phyloP scores from a whole-genome alignment of 2,329 filamentous ascomycete species.

The Cladosporium sp. region DNA sequence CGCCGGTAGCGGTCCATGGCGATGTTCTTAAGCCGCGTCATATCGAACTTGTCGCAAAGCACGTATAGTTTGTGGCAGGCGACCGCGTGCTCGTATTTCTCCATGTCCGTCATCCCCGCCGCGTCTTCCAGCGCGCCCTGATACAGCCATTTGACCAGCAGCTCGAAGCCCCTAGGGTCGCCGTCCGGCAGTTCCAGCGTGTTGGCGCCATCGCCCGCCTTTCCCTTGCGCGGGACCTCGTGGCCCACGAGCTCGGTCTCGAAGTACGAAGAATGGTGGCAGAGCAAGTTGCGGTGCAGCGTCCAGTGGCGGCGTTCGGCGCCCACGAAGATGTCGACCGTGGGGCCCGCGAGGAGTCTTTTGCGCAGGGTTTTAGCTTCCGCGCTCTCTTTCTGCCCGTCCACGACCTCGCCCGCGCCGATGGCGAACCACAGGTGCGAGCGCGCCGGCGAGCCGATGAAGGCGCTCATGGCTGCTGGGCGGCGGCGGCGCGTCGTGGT shows the following conservation, averaged over 20 bases:
- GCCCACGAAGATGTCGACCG: slow-evolving; percentile 48
- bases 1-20: slow-evolving; percentile 51
- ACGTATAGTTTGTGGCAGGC: slow-evolving; percentile 49
- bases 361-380: slow-evolving; percentile 40
- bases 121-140: slow-evolving; percentile 48
- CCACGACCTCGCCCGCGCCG: slow-evolving; percentile 13
- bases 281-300: slow-evolving; percentile 48
- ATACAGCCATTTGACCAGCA: slow-evolving; percentile 52
- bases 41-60: slow-evolving; percentile 46
- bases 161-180: slow-evolving; percentile 47
- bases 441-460: slow-evolving; percentile 16
- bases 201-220: slow-evolving; percentile 29
- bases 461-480: slow-evolving; percentile 5
- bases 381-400: slow-evolving; percentile 13
- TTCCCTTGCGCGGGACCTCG: slow-evolving; percentile 32
- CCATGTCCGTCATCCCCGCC: slow-evolving; percentile 39
- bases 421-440: slow-evolving; percentile 18
- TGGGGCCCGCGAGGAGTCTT: slow-evolving; percentile 48
- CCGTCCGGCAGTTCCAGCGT: slow-evolving; percentile 44
- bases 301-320: slow-evolving; percentile 43
- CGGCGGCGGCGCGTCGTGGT: neutral
- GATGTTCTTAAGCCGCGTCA: slow-evolving; percentile 46
- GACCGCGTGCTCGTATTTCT: slow-evolving; percentile 50
- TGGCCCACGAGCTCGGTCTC: slow-evolving; percentile 30
- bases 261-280: slow-evolving; percentile 46